phyloP scores from a whole-genome alignment of 768 basidiomycete genomes.

The Lyophyllum shimeji region DNA sequence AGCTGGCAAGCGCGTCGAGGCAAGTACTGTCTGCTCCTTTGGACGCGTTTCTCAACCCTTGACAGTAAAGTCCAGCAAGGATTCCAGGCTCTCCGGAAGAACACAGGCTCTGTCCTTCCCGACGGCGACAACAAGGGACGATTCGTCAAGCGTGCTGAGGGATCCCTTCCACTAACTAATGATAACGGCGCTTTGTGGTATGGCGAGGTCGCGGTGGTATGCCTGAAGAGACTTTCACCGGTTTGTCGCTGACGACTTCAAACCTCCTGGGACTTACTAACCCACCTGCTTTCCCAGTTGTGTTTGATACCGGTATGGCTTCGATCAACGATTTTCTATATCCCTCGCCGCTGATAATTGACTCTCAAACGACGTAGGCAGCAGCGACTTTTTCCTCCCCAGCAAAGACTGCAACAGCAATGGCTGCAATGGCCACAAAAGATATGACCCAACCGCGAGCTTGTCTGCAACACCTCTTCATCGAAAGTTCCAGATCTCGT shows the following conservation, averaged over 20 bases:
- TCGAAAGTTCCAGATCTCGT: background rate
- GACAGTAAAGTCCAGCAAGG: background rate
- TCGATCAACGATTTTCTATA: too few relatives aligned
- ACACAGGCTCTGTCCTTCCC: constrained; percentile 1
- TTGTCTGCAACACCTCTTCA: too few relatives aligned
- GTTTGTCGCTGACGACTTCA: background rate
- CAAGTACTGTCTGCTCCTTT: background rate
- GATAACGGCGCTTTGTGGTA: background rate
- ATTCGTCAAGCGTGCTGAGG: background rate
- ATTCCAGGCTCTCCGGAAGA: background rate
- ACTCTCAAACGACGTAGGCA: too few relatives aligned
- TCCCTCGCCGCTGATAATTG: too few relatives aligned
- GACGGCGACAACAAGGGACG: background rate
- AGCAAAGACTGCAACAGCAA: too few relatives aligned
- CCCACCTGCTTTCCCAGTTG: too few relatives aligned
- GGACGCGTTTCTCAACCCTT: background rate
- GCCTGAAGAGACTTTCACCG: background rate
- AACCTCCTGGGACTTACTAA: too few relatives aligned
- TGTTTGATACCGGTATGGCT: too few relatives aligned
- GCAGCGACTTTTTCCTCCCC: too few relatives aligned
- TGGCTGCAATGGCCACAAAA: too few relatives aligned
- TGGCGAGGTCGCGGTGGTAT: background rate
- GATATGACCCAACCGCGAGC: too few relatives aligned
- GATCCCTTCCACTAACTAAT: background rate
- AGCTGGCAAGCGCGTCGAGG: background rate